Percentiles rank a stretch among this genome's conserved stretches.
Evolutionary conservation across 2,329 filamentous ascomycete species (phyloP).

Genomic region (Talaromyces atroroseus): DNA sequence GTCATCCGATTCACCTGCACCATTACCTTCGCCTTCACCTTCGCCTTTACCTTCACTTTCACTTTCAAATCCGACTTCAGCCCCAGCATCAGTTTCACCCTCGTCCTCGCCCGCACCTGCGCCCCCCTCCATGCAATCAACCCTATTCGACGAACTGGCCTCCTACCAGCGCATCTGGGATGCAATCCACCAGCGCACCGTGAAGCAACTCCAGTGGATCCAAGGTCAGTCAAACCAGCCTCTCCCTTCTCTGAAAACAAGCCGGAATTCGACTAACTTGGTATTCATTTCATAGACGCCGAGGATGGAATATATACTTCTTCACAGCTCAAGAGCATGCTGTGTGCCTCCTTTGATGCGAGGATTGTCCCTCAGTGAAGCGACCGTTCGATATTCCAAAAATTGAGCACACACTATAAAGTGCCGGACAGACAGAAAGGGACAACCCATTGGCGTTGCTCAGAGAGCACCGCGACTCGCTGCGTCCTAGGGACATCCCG

Average conservation of each 20-base stretch:
- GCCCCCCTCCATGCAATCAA: not conserved
- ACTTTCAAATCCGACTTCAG: too few species aligned
- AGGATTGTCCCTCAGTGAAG: not conserved
- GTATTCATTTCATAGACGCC: not conserved
- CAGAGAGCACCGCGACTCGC: too few species aligned
- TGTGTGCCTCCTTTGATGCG: not conserved
- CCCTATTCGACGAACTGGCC: conserved; percentile 1
- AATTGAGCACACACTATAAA: too few species aligned
- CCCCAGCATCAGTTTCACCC: not conserved
- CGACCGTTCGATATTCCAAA: not conserved
- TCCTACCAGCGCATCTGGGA: conserved; percentile 10
- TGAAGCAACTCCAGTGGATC: conserved; percentile 7
- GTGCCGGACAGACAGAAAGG: too few species aligned
- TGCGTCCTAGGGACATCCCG: too few species aligned
- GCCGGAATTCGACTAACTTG: too few species aligned
- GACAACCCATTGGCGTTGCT: too few species aligned
- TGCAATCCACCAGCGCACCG: conserved; percentile 8
- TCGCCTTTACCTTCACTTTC: not conserved
- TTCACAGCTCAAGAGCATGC: conserved; percentile 2
- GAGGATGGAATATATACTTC: not conserved
- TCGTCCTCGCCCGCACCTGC: not conserved
- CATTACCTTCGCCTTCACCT: not conserved
- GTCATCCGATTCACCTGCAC: not conserved
- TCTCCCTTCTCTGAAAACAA: not conserved
- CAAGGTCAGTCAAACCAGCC: not conserved